Evolutionary conservation across 2,329 filamentous ascomycete species (phyloP), one percentile per base, ranked within the genome.

Genomic region (Elsinoe australis): DNA sequence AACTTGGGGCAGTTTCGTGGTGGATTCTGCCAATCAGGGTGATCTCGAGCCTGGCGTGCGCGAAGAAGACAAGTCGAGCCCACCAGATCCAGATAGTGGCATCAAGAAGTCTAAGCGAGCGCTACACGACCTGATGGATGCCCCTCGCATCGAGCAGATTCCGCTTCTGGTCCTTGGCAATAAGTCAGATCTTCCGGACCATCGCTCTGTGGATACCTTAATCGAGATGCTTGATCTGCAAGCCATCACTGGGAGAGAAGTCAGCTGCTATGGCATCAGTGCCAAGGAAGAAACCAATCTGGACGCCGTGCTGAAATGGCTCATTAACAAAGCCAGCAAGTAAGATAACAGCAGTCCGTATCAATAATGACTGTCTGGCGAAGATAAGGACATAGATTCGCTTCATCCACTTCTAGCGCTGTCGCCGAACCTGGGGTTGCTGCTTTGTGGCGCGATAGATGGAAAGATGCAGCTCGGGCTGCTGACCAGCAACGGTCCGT

Each of bases 221-320:
- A 96, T 98, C 69, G 90, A 95, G 52, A 83, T 83, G 54, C 77
- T 98, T 68, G 83, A 95, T 59, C 76, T 98, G 50, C 94, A 92
- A 66, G 80, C 79, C 57, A 88, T 98, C 64, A 85, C 82, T 52
- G 83, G 87, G 60, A 86, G 92, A 49, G 92, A 98, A 67, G 90
- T 98, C 58, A 95, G 87, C 70, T 96, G 92, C 71, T 98, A 98
- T 67, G 90, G 90, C 53, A 95, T 98, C 70, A 95, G 89, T 65
- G 92, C 90, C 52, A 96, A 96, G 68, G 90, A 96, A 66, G 92
- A 98, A 71, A 98, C 90, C 50, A 98, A 98, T 69, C 80, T 98
- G 55, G 90, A 98, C 63, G 92, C 90, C 5, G 92, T 98, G 46
- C 74, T 98, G 59, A 86, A 95, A 65, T 98, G 92, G 86, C 74